Percentiles rank a stretch among this genome's conserved stretches.
These are phyloP conservation scores for Cytospora paraplurivora DNA, from an alignment of 2,329 filamentous ascomycete genomes.

Conservation along the genomic window DNA sequence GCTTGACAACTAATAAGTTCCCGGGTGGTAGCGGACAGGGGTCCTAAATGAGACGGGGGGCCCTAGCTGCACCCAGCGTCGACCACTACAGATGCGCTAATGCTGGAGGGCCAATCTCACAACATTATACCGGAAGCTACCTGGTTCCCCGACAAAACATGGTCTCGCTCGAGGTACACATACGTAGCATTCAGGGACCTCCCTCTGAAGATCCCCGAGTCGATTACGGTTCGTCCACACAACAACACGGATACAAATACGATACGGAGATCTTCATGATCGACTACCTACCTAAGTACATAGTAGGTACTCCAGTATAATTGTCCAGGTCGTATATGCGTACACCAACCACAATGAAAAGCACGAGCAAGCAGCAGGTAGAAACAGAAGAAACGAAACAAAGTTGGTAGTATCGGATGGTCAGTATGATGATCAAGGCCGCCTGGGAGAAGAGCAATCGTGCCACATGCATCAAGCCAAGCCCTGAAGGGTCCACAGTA, in stretches of 20 bases:
- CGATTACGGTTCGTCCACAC: conserved; percentile 14
- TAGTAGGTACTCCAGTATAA: neutral
- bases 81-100: conserved; percentile 14
- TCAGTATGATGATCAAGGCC: no score
- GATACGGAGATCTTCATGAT: conserved; percentile 14
- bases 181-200: neutral
- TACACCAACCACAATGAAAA: no score
- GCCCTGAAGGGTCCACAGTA: no score
- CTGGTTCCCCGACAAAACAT: rapidly evolving
- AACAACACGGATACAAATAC: neutral
- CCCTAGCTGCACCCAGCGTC: conserved; percentile 17
- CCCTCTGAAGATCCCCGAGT: conserved; percentile 1
- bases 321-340: no score
- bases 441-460: no score
- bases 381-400: no score
- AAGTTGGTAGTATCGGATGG: no score
- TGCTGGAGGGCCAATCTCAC: conserved; percentile 8
- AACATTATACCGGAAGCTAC: neutral
- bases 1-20: conserved; percentile 15
- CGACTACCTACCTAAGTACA: neutral
- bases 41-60: conserved; percentile 11
- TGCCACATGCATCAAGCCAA: no score
- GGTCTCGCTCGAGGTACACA: neutral
- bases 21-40: conserved; percentile 14
- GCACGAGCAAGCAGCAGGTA: no score